Evolutionary conservation across 352 stramenopile genomes (phyloP), one percentile per base, ranked within the genome.

Genomic region (Phytophthora ramorum): DNA sequence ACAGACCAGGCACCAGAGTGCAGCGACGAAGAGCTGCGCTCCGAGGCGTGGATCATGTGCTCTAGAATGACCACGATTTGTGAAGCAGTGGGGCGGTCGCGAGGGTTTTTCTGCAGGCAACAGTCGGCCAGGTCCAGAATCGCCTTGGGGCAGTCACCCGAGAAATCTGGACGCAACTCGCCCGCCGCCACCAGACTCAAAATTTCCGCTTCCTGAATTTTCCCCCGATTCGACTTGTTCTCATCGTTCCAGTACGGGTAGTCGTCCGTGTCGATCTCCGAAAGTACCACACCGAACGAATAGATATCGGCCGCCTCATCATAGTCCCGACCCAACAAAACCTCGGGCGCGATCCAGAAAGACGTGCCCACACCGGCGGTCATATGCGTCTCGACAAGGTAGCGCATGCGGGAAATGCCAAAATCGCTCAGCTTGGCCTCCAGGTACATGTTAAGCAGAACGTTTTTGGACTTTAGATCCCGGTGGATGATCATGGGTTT

Each of bases 361-460:
- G 69, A 75, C 16, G 73, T 80, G 28, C 73, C 73, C n/a, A 81
- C 61, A 4, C 69, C 69, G 2, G 68, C 73, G 10, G 71, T 82
- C 70, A 81, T 78, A 44, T 79, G 74, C 3, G 69, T 79, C 19
- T 79, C 72, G 14, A 74, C 68, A 14, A 78, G 37, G 44, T 75
- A 65, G 3, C 69, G 66, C 57, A 81, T 69, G 0, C 76, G 71
- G 0, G 74, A 74, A 38, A 84, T 81, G 3, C 79, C 79, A 62
- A 93, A 93, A 58, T 91, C 82, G 34, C 79, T 91, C 16, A 91
- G 66, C 32, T 93, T 93, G 9, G 82, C 78, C 24, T 89, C 71
- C 66, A 89, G 45, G 20, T 89, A 71, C 20, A 69, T 66, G 53
- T 83, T 90, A 0, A 90, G 69, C 44, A 86, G 72, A 6, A 81